Conservation (phyloP, 345 rosid species). For the Zanthoxylum bungeanum region DNA sequence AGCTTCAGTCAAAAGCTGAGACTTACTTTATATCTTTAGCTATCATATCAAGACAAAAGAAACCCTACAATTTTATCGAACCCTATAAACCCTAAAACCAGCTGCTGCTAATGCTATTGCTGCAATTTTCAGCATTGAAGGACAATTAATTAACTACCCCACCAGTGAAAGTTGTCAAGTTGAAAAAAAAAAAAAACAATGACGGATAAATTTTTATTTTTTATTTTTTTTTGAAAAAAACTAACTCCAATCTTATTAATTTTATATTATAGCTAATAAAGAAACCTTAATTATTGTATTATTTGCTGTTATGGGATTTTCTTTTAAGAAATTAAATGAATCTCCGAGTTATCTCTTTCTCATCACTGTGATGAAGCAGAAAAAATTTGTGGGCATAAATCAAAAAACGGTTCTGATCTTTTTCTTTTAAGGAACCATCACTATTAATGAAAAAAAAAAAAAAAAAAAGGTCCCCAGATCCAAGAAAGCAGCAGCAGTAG, state of each 20-base stretch:
- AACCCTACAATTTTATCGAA: slow-evolving; percentile 1
- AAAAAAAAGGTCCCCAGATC: slow-evolving; percentile 27
- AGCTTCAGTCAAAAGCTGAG: slow-evolving; percentile 26
- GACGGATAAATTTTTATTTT: too few species aligned
- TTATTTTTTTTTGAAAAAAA: too few species aligned
- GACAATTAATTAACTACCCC: neutral
- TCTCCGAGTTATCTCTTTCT: neutral
- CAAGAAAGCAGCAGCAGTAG: slow-evolving; percentile 8
- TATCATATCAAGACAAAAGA: slow-evolving; percentile 12
- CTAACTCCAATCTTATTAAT: neutral
- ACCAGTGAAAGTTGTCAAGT: neutral
- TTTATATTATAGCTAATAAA: too few species aligned
- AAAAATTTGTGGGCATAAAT: neutral
- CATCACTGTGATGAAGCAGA: neutral
- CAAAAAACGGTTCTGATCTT: neutral
- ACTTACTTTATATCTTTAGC: slow-evolving; percentile 9
- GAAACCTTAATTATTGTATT: too few species aligned
- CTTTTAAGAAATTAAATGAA: neutral
- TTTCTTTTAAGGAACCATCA: neutral
- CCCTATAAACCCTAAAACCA: slow-evolving; percentile 14
- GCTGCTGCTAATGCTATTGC: neutral
- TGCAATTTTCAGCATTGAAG: neutral
- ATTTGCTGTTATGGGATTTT: neutral
- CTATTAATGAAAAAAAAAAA: slow-evolving; percentile 15
- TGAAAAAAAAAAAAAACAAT: too few species aligned